A percentile compares a stretch with the other conserved stretches of the same genome.
Conservation (phyloP, 805 yeast species). For the Kazachstania taianensis region DNA sequence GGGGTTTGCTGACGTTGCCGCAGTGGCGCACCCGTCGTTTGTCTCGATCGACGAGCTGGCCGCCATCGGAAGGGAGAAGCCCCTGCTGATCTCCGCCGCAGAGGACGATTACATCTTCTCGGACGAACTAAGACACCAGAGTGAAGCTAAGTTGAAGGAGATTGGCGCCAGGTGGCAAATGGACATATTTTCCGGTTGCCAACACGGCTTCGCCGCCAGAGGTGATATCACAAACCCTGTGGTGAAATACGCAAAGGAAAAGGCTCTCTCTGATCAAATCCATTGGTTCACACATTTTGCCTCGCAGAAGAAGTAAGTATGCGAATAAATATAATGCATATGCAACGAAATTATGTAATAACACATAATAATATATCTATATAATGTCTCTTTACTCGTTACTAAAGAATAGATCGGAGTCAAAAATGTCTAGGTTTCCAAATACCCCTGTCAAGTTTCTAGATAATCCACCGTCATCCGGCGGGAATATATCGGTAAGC, state of each 20-base stretch:
- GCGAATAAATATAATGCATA: constrained; percentile 1
- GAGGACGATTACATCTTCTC: constrained; percentile 58
- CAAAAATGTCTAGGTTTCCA: constrained; percentile 21
- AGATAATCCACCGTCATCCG: constrained; percentile 2
- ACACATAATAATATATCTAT: neutral
- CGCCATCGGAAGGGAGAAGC: constrained; percentile 39
- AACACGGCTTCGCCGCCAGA: constrained; percentile 74
- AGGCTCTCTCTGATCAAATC: constrained; percentile 38
- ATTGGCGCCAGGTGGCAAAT: constrained; percentile 48
- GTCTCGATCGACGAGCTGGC: constrained; percentile 56
- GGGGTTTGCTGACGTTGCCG: constrained; percentile 47
- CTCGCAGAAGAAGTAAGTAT: too few relatives aligned
- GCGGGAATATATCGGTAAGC: neutral
- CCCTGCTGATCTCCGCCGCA: constrained; percentile 65
- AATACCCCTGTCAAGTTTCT: constrained; percentile 12
- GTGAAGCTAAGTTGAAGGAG: constrained; percentile 49
- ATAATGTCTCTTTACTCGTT: neutral
- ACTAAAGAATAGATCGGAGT: constrained; percentile 12
- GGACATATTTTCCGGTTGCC: constrained; percentile 49
- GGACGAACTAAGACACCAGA: constrained; percentile 47
- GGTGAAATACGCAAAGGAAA: constrained; percentile 57
- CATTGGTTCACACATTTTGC: constrained; percentile 22
- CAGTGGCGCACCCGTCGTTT: constrained; percentile 78
- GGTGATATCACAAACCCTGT: constrained; percentile 53
- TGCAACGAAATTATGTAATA: neutral